Evolutionary conservation across 139 green algal species (phyloP).

Genomic region (Pycnococcus provasolii): DNA sequence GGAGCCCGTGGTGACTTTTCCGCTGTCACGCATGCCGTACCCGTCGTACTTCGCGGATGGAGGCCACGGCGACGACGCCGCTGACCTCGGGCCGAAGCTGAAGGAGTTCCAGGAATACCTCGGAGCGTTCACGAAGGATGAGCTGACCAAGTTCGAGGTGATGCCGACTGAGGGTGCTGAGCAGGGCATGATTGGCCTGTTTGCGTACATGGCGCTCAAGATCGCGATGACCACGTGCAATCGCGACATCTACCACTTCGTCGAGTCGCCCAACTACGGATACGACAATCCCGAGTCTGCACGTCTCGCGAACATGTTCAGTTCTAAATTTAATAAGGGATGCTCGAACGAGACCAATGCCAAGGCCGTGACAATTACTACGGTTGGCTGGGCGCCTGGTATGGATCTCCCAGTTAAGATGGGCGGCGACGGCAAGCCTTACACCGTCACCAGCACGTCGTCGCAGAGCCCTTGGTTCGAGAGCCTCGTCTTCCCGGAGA

Average conservation of each 20-base stretch:
- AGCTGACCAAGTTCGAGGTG: not conserved
- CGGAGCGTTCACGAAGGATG: not conserved
- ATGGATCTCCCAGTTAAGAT: not conserved
- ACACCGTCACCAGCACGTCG: not conserved
- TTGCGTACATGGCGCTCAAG: not conserved
- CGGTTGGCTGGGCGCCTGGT: not conserved
- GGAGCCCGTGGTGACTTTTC: not conserved
- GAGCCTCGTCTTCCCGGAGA: constrained; percentile 1
- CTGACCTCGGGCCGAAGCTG: not conserved
- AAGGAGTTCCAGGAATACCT: not conserved
- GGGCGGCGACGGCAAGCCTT: not conserved
- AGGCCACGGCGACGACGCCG: not conserved
- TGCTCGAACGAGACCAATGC: too few species aligned
- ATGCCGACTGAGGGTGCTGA: not conserved
- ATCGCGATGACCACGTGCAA: constrained; percentile 1
- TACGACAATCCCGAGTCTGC: not conserved
- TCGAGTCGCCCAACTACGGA: not conserved
- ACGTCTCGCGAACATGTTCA: too few species aligned
- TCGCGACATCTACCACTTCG: not conserved
- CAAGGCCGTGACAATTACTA: not conserved
- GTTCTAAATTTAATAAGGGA: too few species aligned
- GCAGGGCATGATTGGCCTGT: not conserved
- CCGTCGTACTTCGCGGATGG: not conserved
- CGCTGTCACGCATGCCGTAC: not conserved
- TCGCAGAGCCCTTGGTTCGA: not conserved